A percentile compares a stretch with the other conserved stretches of the same genome.
phyloP scores from a whole-genome alignment of 257 asterid genomes.

The Gentiana dahurica region DNA sequence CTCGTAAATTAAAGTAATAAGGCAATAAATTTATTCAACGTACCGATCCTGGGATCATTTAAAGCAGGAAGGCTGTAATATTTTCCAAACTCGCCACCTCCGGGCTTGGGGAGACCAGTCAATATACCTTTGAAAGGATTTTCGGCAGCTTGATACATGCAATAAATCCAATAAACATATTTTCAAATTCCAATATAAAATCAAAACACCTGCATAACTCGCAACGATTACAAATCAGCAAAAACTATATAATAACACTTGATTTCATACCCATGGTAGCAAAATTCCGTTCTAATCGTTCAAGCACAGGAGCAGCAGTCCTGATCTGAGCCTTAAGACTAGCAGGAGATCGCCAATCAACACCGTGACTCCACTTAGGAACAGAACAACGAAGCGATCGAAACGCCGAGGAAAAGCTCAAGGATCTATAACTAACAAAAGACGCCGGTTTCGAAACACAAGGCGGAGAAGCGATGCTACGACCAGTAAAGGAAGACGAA shows the following conservation, averaged over 20 bases:
- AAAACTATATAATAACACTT: too few species aligned
- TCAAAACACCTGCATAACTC: too few species aligned
- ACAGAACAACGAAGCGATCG: slow-evolving; percentile 28
- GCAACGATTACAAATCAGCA: neutral
- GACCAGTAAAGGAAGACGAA: slow-evolving; percentile 8
- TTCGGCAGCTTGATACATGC: slow-evolving; percentile 45
- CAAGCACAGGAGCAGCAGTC: slow-evolving; percentile 33
- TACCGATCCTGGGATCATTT: slow-evolving; percentile 85
- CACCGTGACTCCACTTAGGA: slow-evolving; percentile 44
- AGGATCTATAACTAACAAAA: slow-evolving; percentile 21
- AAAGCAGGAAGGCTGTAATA: slow-evolving; percentile 82
- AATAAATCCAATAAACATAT: neutral
- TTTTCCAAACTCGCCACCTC: slow-evolving; percentile 89
- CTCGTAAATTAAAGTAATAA: too few species aligned
- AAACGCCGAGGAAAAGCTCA: slow-evolving; percentile 22
- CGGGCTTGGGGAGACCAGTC: slow-evolving; percentile 69
- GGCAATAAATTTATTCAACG: neutral
- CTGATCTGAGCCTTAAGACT: slow-evolving; percentile 58
- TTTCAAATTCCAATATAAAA: too few species aligned
- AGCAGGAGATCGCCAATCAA: slow-evolving; percentile 32
- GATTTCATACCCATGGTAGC: slow-evolving; percentile 54
- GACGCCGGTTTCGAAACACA: slow-evolving; percentile 15
- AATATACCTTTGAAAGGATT: slow-evolving; percentile 63
- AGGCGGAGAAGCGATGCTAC: slow-evolving; percentile 8
- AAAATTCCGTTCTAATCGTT: slow-evolving; percentile 43